Evolutionary conservation across 306 rosid species (phyloP), one percentile per base, ranked within the genome.

Genomic region (Dryas drummondii): DNA sequence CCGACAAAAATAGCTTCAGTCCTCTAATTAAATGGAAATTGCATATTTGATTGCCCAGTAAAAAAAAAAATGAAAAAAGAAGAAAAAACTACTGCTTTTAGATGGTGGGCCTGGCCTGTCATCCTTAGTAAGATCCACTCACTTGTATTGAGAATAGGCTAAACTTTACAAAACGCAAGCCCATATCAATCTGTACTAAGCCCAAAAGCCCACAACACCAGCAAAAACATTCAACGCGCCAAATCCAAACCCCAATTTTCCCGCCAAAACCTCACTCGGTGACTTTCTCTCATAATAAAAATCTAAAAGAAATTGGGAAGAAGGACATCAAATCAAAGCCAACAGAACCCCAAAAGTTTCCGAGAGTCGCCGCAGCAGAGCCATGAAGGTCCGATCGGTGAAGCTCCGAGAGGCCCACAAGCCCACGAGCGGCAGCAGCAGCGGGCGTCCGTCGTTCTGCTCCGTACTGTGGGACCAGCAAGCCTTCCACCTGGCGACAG

Each of bases 341-440:
- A 32, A 32, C 37, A 1, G 11, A 49, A 47, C 9, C 70, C 41
- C 15, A 13, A 27, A 37, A 16, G 49, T 10, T 32, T 69, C 61
- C 46, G 22, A 53, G 63, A 60, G 55, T 59, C 55, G 17, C 17
- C 46, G 26, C 64, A 8, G 66, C 65, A 8, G 44, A 9, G 66
- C 74, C 83, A 96, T 96, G 99, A 96, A 96, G 82, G 76, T 90
- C 44, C 88, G 98, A 49, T 83, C 93, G 58, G 69, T 92, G 81
- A 96, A 96, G 89, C 91, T 96, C 17, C 84, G 97, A 75, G 99
- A 96, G 74, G 97, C 88, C 66, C 92, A 88, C 85, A 85, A 85
- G 80, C 85, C 78, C 9, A 72, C 88, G 9, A 65, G 37, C 2
- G 3, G 37, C 37, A 32, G 74, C 72, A 51, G 69, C 78, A 66